These are phyloP conservation scores for Aspergillus sp. DNA, from an alignment of 2,329 filamentous ascomycete species.

Conservation along the genomic window DNA sequence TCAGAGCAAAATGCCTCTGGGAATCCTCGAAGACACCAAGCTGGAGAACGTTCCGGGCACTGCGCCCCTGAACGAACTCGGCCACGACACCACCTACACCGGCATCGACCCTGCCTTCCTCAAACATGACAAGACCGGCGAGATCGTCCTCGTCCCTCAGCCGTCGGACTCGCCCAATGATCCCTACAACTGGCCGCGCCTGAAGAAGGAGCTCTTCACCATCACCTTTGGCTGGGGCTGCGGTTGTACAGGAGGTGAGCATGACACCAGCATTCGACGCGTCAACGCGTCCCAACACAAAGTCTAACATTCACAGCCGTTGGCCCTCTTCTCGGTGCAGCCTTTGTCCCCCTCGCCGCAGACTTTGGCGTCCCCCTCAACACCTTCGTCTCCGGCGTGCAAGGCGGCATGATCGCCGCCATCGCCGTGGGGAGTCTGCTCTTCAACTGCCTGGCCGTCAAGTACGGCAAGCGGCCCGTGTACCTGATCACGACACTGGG, in stretches of 20 bases:
- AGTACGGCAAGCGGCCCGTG: slow-evolving; percentile 44
- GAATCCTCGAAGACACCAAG: slow-evolving; percentile 35
- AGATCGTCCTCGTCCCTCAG: slow-evolving; percentile 33
- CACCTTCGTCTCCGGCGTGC: slow-evolving; percentile 41
- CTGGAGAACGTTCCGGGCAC: slow-evolving; percentile 39
- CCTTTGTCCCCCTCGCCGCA: slow-evolving; percentile 36
- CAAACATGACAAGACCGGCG: slow-evolving; percentile 37
- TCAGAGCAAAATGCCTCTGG: slow-evolving; percentile 32
- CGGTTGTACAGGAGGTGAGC: slow-evolving; percentile 46
- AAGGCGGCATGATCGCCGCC: slow-evolving; percentile 41
- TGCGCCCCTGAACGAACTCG: slow-evolving; percentile 28
- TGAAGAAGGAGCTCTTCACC: slow-evolving; percentile 44
- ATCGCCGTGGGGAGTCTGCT: slow-evolving; percentile 44
- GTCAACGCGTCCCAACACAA: background rate
- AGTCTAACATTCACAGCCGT: slow-evolving; percentile 31
- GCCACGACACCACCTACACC: slow-evolving; percentile 10
- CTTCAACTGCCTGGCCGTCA: slow-evolving; percentile 43
- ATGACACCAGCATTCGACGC: background rate
- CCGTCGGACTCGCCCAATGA: slow-evolving; percentile 32
- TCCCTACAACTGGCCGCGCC: slow-evolving; percentile 32
- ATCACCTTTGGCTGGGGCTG: slow-evolving; percentile 46
- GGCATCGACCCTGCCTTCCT: slow-evolving; percentile 34
- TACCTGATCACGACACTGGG: slow-evolving; percentile 41
- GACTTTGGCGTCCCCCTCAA: slow-evolving; percentile 37
- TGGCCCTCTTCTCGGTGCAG: slow-evolving; percentile 45